Evolutionary conservation across 2,329 filamentous ascomycete species (phyloP).

Genomic region (Cercospora sp.): DNA sequence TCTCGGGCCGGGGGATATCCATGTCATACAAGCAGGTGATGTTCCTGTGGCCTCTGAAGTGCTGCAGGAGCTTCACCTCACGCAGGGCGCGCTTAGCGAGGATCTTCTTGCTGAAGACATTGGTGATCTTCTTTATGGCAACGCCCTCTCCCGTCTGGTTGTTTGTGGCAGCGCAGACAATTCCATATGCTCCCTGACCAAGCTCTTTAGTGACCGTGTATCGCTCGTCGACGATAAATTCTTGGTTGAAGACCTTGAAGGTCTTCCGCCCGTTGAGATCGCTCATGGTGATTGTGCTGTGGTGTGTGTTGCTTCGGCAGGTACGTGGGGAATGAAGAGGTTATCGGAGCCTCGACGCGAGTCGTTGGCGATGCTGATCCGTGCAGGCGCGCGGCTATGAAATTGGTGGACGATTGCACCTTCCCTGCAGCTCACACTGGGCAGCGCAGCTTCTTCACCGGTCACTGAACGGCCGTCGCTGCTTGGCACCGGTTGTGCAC

Average conservation of each 20-base stretch:
- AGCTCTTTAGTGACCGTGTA: conserved; percentile 99
- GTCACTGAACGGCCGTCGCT: neutral
- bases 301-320: neutral
- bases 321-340: neutral
- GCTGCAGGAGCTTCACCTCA: conserved; percentile 97
- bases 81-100: conserved; percentile 94
- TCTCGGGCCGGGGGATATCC: conserved; percentile 95
- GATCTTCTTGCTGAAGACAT: conserved; percentile 99
- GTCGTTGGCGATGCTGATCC: neutral
- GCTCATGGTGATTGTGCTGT: conserved; percentile 49
- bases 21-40: conserved; percentile 99
- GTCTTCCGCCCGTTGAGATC: conserved; percentile 75
- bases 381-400: conserved; percentile 9
- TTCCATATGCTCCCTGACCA: conserved; percentile 96
- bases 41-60: conserved; percentile 71
- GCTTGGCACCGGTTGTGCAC: neutral
- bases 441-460: neutral
- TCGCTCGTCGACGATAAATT: conserved; percentile 96
- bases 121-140: conserved; percentile 99
- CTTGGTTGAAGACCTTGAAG: conserved; percentile 99
- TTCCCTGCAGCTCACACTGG: conserved; percentile 1
- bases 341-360: neutral
- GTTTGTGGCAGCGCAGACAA: conserved; percentile 96
- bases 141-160: conserved; percentile 87
- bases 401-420: neutral